Base-by-base conservation (phyloP, 805 yeast species). In the Wickerhamomyces chambardii region DNA sequence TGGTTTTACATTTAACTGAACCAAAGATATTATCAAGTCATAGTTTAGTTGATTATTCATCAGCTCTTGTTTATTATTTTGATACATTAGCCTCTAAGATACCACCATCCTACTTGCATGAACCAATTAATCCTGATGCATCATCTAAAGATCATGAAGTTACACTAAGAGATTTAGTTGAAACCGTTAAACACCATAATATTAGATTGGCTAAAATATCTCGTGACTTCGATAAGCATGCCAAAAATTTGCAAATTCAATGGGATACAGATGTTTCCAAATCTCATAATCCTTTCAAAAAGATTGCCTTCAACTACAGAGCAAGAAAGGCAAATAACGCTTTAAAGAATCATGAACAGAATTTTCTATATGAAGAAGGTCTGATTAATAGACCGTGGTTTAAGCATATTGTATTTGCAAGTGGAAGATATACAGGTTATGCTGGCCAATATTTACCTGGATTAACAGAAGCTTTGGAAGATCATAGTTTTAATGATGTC, bases 361-460 rank as follows among this genome's bases (percentile, higher is more conserved):
- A 44, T 10, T 70, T 73, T 43, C 40, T 73, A 24, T 55, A 61
- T 36, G 57, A 62, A 25, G 55, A 61, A 6, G 79, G 79, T 1
- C 51, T 73, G 32, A 60, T 58, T 6, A 61, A 57, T 19, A 60
- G 79, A 51, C 52, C 62, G 9, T 73, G 78, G 78, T 73, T 70
- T 53, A 70, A 65, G 42, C 78, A 73, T 53, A 54, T 66, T 32
- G 63, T 71, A 17, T 73, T 57, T 46, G 73, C 77, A 2, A 58
- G 72, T 40, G 78, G 78, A 3, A 59, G 78, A 45, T 67, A 68
- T 45, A 72, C 77, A 1, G 79, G 78, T 9, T 73, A 73, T 41
- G 67, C 65, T 29, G 77, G 77, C 2, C 75, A 68, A 45, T 61
- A 65, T 17, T 51, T 72, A 18, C 79, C 78, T 7, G 76, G 73